Conservation (phyloP, 1,284 basidiomycete genomes). For the Singerocomus inundabilis region DNA sequence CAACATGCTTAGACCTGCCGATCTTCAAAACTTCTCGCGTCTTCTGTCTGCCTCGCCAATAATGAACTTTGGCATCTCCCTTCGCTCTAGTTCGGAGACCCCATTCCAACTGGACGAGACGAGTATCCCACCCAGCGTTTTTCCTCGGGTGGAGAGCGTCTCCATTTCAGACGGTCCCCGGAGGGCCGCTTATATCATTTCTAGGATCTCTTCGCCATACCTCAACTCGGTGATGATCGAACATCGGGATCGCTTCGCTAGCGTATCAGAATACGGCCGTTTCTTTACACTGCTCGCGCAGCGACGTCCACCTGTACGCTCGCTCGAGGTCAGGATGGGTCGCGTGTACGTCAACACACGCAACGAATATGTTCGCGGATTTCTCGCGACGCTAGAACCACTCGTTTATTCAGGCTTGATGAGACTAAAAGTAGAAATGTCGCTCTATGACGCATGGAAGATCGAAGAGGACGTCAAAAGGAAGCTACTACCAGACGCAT, state of each 20-base stretch:
- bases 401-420: constrained; percentile 7
- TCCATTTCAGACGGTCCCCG: constrained; percentile 8
- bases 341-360: constrained; percentile 5
- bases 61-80: constrained; percentile 2
- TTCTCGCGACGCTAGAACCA: constrained; percentile 8
- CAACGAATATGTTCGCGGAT: constrained; percentile 9
- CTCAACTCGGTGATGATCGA: constrained; percentile 11
- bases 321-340: constrained; percentile 11
- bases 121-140: not conserved
- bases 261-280: constrained; percentile 2
- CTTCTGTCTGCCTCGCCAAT: constrained; percentile 13
- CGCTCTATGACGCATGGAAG: constrained; percentile 8
- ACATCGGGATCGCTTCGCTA: constrained; percentile 3
- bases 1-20: constrained; percentile 8
- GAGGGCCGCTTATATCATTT: constrained; percentile 10
- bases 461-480: constrained; percentile 9
- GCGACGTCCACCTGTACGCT: constrained; percentile 2
- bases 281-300: constrained; percentile 10
- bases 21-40: constrained; percentile 10
- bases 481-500: constrained; percentile 7
- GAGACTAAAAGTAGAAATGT: constrained; percentile 10
- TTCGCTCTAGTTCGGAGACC: constrained; percentile 3
- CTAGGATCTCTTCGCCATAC: constrained; percentile 9
- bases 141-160: constrained; percentile 7
- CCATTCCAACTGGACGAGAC: not conserved